Evolutionary conservation across 2,329 filamentous ascomycete genomes (phyloP).

Genomic region (Ascochyta koolunga): DNA sequence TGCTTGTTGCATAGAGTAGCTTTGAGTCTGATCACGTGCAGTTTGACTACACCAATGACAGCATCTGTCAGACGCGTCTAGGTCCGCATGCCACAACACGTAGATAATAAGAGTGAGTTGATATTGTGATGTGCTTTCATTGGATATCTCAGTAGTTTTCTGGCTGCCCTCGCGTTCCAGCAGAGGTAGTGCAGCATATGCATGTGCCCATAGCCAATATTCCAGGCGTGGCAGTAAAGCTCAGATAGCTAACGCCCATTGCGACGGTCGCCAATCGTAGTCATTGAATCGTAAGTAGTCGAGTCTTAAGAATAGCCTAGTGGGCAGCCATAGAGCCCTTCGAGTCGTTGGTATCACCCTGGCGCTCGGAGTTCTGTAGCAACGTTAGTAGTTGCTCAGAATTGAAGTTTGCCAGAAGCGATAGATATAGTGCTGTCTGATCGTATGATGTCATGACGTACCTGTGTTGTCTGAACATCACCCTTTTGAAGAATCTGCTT

Average conservation of each 20-base stretch:
- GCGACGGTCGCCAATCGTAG: conserved; percentile 21
- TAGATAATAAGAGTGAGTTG: background rate
- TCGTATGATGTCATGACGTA: conserved; percentile 4
- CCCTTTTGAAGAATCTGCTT: conserved; percentile 81
- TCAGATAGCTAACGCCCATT: conserved; percentile 7
- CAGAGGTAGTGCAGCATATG: conserved; percentile 23
- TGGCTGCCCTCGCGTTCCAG: conserved; percentile 26
- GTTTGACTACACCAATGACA: background rate
- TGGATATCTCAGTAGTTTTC: conserved; percentile 20
- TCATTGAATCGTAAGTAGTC: conserved; percentile 26
- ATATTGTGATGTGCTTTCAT: conserved; percentile 17
- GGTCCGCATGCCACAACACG: background rate
- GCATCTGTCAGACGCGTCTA: background rate
- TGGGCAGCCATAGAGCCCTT: conserved; percentile 44
- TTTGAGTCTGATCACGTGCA: background rate
- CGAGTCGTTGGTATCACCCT: conserved; percentile 52
- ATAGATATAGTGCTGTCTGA: background rate
- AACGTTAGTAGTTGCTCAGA: conserved; percentile 10
- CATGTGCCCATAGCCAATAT: conserved; percentile 19
- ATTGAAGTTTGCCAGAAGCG: background rate
- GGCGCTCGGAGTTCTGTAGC: conserved; percentile 48
- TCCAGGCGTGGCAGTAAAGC: conserved; percentile 16
- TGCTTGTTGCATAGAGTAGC: background rate
- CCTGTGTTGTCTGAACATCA: conserved; percentile 36
- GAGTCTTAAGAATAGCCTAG: conserved; percentile 25